phyloP scores from a whole-genome alignment of 805 yeast genomes.

The Hanseniaspora taiwanica region DNA sequence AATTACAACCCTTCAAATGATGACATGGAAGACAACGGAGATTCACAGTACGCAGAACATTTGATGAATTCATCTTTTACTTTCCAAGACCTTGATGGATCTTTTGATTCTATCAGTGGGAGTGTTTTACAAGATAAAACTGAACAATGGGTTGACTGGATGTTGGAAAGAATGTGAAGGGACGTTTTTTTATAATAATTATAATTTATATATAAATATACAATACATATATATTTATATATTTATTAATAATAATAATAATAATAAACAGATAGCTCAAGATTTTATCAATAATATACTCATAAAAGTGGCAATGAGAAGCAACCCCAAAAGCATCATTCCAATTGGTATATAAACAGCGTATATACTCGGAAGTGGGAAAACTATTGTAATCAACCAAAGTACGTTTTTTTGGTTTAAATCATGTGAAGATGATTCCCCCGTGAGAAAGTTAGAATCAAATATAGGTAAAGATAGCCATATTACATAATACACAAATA shows the following conservation, averaged over 20 bases:
- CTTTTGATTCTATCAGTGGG: constrained; percentile 59
- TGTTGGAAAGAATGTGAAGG: constrained; percentile 41
- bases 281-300: constrained; percentile 1
- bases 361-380: constrained; percentile 20
- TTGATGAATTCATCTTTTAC: constrained; percentile 34
- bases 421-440: no score
- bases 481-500: constrained; percentile 15
- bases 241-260: no score
- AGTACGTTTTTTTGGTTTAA: no score
- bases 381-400: constrained; percentile 4
- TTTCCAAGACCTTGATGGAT: constrained; percentile 61
- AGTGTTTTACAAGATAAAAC: constrained; percentile 47
- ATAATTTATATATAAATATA: no score
- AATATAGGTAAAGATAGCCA: constrained; percentile 23
- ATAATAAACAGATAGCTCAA: neutral
- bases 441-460: constrained; percentile 11
- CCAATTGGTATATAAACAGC: constrained; percentile 21
- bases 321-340: constrained; percentile 15
- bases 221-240: no score
- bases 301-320: constrained; percentile 18
- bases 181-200: no score
- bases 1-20: constrained; percentile 5
- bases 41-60: constrained; percentile 20
- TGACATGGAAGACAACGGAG: constrained; percentile 8
- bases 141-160: constrained; percentile 62